phyloP scores from a whole-genome alignment of 2,329 filamentous ascomycete species.

The Arthrobotrys entomopaga region DNA sequence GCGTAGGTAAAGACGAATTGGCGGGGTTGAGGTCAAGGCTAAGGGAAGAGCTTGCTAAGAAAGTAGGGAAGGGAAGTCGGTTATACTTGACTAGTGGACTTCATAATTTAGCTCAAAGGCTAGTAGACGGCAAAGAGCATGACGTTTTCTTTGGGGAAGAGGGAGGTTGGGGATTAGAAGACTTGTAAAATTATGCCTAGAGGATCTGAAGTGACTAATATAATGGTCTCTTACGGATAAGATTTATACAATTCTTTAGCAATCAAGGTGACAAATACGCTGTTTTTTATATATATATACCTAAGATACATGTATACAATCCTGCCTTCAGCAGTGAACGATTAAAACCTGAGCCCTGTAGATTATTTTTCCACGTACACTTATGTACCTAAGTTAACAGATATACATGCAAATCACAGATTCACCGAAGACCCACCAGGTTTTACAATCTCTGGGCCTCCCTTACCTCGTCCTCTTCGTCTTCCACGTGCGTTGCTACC shows the following conservation, averaged over 20 bases:
- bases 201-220: background rate
- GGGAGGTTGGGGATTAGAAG: slow-evolving; percentile 46
- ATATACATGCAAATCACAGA: slow-evolving; percentile 26
- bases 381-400: slow-evolving; percentile 22
- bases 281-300: slow-evolving; percentile 5
- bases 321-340: background rate
- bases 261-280: background rate
- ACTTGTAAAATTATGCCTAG: slow-evolving; percentile 19
- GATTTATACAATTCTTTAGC: background rate
- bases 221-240: no score
- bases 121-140: slow-evolving; percentile 52
- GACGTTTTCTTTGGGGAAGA: slow-evolving; percentile 55
- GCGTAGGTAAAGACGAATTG: slow-evolving; percentile 77
- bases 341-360: background rate
- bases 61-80: slow-evolving; percentile 66
- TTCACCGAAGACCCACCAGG: slow-evolving; percentile 16
- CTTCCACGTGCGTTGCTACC: slow-evolving; percentile 34
- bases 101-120: slow-evolving; percentile 43
- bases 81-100: slow-evolving; percentile 48
- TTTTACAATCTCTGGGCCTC: slow-evolving; percentile 15
- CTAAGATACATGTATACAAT: slow-evolving; percentile 1
- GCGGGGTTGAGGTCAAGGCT: slow-evolving; percentile 76
- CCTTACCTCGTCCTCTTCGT: slow-evolving; percentile 33
- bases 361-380: background rate
- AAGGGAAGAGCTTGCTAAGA: slow-evolving; percentile 73